Evolutionary conservation across 352 stramenopile genomes (phyloP).

Genomic region (Phytopythium ostracodes): DNA sequence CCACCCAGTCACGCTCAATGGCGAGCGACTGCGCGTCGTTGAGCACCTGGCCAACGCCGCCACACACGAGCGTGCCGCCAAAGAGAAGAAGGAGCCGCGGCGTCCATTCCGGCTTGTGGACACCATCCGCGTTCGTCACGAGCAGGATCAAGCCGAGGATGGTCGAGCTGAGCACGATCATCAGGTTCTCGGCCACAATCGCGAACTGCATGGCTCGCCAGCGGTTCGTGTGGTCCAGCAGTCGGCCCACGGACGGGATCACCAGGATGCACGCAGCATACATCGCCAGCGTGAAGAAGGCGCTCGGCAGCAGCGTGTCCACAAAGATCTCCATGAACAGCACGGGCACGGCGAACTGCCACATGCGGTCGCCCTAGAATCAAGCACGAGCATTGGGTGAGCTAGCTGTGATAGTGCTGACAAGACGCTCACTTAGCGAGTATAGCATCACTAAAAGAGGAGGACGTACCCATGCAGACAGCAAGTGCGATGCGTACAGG

Average conservation of each 20-base stretch:
- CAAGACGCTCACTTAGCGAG: not conserved
- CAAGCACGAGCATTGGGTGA: not conserved
- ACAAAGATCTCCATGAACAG: constrained; percentile 87
- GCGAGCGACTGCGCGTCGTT: constrained; percentile 75
- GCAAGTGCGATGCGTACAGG: constrained; percentile 69
- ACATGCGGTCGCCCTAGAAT: constrained; percentile 68
- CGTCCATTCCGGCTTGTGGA: constrained; percentile 59
- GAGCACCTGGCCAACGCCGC: constrained; percentile 65
- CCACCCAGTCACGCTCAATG: constrained; percentile 86
- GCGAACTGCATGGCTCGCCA: constrained; percentile 67
- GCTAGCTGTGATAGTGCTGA: not conserved
- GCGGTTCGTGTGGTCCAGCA: constrained; percentile 61
- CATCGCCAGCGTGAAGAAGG: constrained; percentile 66
- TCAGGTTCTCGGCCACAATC: constrained; percentile 72
- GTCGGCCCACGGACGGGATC: constrained; percentile 60
- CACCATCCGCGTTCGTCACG: constrained; percentile 51
- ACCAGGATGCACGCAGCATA: constrained; percentile 70
- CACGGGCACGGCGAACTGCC: constrained; percentile 75
- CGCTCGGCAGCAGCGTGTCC: constrained; percentile 73
- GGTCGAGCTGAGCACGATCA: constrained; percentile 65
- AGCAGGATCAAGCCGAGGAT: constrained; percentile 59
- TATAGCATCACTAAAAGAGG: not conserved
- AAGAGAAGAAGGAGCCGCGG: constrained; percentile 42
- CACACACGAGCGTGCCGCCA: constrained; percentile 47
- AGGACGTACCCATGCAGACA: constrained; percentile 67